Evolutionary conservation across 1,284 basidiomycete species (phyloP).

Genomic region (Rhodotorula sp.): DNA sequence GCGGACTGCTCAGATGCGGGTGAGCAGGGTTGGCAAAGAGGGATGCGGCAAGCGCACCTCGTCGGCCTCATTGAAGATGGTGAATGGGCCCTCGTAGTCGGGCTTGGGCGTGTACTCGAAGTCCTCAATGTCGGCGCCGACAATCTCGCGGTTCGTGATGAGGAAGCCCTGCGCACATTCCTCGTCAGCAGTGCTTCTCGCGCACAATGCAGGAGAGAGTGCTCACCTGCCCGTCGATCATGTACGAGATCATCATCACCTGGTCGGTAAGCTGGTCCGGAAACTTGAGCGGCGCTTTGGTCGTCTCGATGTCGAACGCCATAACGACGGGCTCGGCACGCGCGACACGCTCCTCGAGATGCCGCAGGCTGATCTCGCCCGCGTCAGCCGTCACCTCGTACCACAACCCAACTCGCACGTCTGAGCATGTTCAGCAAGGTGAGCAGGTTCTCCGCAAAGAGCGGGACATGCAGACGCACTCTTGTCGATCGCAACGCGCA

Average conservation of each 20-base stretch:
- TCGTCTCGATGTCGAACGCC: constrained; percentile 99
- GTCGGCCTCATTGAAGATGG: constrained; percentile 90
- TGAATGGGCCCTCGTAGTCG: constrained; percentile 96
- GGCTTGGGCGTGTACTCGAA: constrained; percentile 99
- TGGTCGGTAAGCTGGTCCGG: constrained; percentile 95
- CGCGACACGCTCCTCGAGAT: constrained; percentile 82
- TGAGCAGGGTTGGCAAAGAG: background rate
- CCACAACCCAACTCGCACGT: constrained; percentile 96
- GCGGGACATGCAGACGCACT: constrained; percentile 51
- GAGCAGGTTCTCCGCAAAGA: background rate
- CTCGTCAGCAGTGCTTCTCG: background rate
- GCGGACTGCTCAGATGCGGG: constrained; percentile 7
- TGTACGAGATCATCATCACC: constrained; percentile 99
- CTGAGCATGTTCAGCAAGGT: constrained; percentile 52
- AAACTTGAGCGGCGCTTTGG: constrained; percentile 97
- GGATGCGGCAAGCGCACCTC: constrained; percentile 61
- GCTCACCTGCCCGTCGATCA: constrained; percentile 73
- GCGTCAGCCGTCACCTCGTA: constrained; percentile 79
- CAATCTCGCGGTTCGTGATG: constrained; percentile 97
- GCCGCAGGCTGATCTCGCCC: constrained; percentile 75
- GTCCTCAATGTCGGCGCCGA: constrained; percentile 95
- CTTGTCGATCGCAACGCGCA: constrained; percentile 97
- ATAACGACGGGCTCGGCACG: constrained; percentile 99
- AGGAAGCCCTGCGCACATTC: constrained; percentile 74
- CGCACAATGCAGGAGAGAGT: background rate